Percentiles rank a stretch among this genome's conserved stretches.
These are phyloP conservation scores for Candida freyschussii DNA, from an alignment of 1,139 yeast genomes.

Conservation along the genomic window DNA sequence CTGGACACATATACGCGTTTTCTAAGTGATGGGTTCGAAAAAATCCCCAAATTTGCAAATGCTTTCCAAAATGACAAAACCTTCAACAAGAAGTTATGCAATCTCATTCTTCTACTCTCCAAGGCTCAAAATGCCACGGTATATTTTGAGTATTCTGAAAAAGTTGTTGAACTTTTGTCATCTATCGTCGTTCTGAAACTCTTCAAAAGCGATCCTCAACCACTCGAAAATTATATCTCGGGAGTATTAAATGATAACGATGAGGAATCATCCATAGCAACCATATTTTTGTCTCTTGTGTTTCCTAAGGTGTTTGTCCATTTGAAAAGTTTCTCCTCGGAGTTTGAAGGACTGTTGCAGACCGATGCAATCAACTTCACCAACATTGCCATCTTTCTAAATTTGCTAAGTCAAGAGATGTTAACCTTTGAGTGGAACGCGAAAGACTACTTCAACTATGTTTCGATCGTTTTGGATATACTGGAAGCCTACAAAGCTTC, in stretches of 20 bases:
- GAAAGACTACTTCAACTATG: constrained; percentile 23
- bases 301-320: constrained; percentile 27
- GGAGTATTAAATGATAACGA: constrained; percentile 15
- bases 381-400: constrained; percentile 20
- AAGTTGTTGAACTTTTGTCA: constrained; percentile 21
- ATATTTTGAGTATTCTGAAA: constrained; percentile 24
- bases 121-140: constrained; percentile 29
- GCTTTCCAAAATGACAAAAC: constrained; percentile 21
- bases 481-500: constrained; percentile 18
- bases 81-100: constrained; percentile 22
- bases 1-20: constrained; percentile 21
- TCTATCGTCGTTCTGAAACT: constrained; percentile 22
- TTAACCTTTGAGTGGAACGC: constrained; percentile 23
- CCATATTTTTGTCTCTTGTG: constrained; percentile 20
- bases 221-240: constrained; percentile 23
- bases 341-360: constrained; percentile 17
- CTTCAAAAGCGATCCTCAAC: constrained; percentile 17
- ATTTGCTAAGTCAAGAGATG: constrained; percentile 17
- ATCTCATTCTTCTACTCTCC: constrained; percentile 26
- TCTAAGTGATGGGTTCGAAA: constrained; percentile 17
- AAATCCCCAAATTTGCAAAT: constrained; percentile 15
- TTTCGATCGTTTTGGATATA: constrained; percentile 17
- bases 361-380: constrained; percentile 18
- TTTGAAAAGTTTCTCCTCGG: constrained; percentile 25
- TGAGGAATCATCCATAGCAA: constrained; percentile 11